Evolutionary conservation across 805 yeast species (phyloP), one percentile per base, ranked within the genome.

Genomic region (Scheffersomyces lignosus): DNA sequence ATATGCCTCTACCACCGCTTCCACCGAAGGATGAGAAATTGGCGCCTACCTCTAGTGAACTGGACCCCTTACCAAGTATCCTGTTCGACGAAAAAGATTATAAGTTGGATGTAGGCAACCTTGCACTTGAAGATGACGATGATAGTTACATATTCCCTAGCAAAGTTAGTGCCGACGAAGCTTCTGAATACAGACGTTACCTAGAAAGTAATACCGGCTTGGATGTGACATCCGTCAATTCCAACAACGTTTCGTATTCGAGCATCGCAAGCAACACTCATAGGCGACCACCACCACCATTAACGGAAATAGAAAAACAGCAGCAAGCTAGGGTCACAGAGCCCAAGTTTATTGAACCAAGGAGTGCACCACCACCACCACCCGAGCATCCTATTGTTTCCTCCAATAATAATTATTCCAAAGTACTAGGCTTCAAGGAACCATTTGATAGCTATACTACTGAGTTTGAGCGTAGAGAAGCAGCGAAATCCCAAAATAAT

Each of bases 1-100:
- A 43, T 10, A 39, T 26, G 22, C 43, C 39, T 9, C 42, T 42
- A 4, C 51, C 52, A 1, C 47, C 46, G 7, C 47, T 38, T 2
- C 50, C 48, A 4, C 34, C 52, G 15, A 50, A 45, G 33, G 41
- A 43, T 9, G 41, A 35, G 15, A 36, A 29, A 18, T 35, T 70
- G 31, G 51, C 51, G 4, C 50, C 54, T 12, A 60, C 66, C 64
- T 65, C 66, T 16, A n/a, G n/a, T n/a, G n/a, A n/a, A n/a, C n/a
- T n/a, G n/a, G 68, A 64, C 32, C 33, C 45, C 12, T 42, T 55
- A 13, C 61, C 62, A 3, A 45, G 42, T 10, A 44, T 47, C 13
- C 33, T 40, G 15, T 58, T 61, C 28, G 41, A 39, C 15, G 62
- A 52, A 12, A 43, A 44, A n/a, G 55, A 55, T 25, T 50, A 36